phyloP scores from a whole-genome alignment of 805 yeast genomes.

The Aciculoconidium aculeatum region DNA sequence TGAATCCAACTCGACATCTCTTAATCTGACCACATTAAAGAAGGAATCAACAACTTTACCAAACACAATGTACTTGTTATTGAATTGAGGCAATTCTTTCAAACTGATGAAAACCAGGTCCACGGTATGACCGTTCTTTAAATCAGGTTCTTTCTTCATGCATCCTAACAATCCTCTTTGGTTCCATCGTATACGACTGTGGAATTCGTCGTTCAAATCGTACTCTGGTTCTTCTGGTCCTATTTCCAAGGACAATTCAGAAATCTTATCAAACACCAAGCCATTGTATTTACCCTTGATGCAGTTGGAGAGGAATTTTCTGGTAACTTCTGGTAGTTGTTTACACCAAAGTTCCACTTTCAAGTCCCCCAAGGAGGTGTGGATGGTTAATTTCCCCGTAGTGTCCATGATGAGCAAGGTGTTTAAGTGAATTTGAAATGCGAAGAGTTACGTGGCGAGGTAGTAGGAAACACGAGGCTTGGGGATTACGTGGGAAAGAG shows the following conservation, averaged over 20 bases:
- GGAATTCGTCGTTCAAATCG: constrained; percentile 36
- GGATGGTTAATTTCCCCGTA: constrained; percentile 50
- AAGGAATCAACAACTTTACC: constrained; percentile 55
- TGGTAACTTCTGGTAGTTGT: constrained; percentile 49
- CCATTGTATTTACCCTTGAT: constrained; percentile 37
- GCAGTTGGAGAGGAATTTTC: constrained; percentile 46
- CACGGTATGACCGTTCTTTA: constrained; percentile 13
- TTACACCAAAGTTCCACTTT: constrained; percentile 65
- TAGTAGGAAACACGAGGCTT: too few relatives aligned
- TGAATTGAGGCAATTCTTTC: constrained; percentile 39
- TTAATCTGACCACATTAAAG: constrained; percentile 46
- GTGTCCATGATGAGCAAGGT: constrained; percentile 45
- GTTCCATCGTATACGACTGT: constrained; percentile 45
- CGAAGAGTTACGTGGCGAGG: too few relatives aligned
- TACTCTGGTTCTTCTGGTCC: constrained; percentile 7
- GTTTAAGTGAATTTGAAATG: too few relatives aligned
- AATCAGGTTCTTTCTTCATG: constrained; percentile 28
- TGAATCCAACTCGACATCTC: constrained; percentile 39
- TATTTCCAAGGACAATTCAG: constrained; percentile 14
- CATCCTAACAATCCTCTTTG: constrained; percentile 53
- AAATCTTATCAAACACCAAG: constrained; percentile 35
- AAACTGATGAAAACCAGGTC: constrained; percentile 40
- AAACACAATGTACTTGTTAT: constrained; percentile 38
- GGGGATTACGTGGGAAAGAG: too few relatives aligned
- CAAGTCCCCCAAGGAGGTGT: constrained; percentile 54